Evolutionary conservation across 2,329 filamentous ascomycete genomes (phyloP).

Genomic region (Pseudogymnoascus sp.): DNA sequence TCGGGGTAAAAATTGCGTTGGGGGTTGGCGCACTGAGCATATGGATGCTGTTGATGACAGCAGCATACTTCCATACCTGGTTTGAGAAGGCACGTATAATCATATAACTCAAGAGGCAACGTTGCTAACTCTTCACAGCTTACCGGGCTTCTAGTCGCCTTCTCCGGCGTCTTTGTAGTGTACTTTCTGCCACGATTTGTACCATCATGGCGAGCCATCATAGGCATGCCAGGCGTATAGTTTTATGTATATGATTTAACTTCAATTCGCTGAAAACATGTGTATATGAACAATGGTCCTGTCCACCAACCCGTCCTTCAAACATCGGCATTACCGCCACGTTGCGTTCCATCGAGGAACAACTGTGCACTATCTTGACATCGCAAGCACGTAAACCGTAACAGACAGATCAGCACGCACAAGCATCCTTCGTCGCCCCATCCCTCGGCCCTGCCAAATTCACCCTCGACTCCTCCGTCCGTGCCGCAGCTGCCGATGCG

Average conservation of each 20-base stretch:
- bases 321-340: not conserved
- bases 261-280: constrained; percentile 8
- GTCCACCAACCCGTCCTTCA: not conserved
- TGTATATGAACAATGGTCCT: not conserved
- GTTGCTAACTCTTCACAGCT: constrained; percentile 29
- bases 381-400: not conserved
- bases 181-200: constrained; percentile 42
- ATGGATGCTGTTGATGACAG: constrained; percentile 99
- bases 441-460: constrained; percentile 70
- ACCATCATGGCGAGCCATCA: constrained; percentile 35
- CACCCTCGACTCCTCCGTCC: constrained; percentile 60
- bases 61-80: constrained; percentile 98
- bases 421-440: constrained; percentile 76
- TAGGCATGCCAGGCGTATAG: constrained; percentile 38
- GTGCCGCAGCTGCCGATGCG: constrained; percentile 44
- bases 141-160: constrained; percentile 41
- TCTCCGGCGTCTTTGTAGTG: constrained; percentile 39
- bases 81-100: constrained; percentile 70
- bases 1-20: constrained; percentile 48
- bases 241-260: constrained; percentile 7
- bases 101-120: not conserved
- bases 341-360: constrained; percentile 13
- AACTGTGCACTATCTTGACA: constrained; percentile 8
- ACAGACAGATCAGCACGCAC: constrained; percentile 59
- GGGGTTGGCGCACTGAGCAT: constrained; percentile 62